Base-by-base conservation (phyloP, 352 stramenopile species). In the Globisporangium nunn region DNA sequence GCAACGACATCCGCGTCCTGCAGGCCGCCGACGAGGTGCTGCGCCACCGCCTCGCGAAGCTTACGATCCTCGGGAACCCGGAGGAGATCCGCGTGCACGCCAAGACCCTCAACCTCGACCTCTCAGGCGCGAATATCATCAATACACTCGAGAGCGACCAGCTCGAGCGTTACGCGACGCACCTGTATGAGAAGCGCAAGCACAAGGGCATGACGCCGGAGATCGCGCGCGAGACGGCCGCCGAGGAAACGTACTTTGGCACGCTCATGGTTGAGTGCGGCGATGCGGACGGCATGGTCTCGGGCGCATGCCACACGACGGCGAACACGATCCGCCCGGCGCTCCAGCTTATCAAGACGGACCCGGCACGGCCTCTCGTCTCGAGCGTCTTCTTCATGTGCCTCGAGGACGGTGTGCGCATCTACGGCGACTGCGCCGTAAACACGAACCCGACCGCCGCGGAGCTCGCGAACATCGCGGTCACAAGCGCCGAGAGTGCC, bases 341-440 rank as follows among this genome's bases (percentile, higher is more conserved):
- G 46, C 69, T 95, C 12, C 87, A 96, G 70, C 66, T 96, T 6
- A 93, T 96, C 68, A 96, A 96, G 78, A 93, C 81, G 31, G 55
- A 66, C 3, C 74, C 70, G 1, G 78, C 79, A 47, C 72, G 77
- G 23, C 79, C 77, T 4, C 71, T 93, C 29, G 81, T 93, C 8
- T 93, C 82, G 43, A 93, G 81, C 41, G 62, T 92, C 50, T 93
- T 95, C 58, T 95, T 95, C 75, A 95, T 95, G 85, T 86, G 77
- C 35, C 71, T 95, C 10, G 72, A 87, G 30, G 71, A 89, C 60
- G 79, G 82, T 18, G 85, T 95, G 15, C 71, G 84, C 2, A 78
- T 93, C 52, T 95, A 90, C 62, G 85, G 81, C 40, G 86, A 95
- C 61, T 95, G 85, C 55, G 85, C 85, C 3, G 79, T 95, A 54